Base-by-base conservation (phyloP, 352 stramenopile species). In the Globisporangium cystogenes region DNA sequence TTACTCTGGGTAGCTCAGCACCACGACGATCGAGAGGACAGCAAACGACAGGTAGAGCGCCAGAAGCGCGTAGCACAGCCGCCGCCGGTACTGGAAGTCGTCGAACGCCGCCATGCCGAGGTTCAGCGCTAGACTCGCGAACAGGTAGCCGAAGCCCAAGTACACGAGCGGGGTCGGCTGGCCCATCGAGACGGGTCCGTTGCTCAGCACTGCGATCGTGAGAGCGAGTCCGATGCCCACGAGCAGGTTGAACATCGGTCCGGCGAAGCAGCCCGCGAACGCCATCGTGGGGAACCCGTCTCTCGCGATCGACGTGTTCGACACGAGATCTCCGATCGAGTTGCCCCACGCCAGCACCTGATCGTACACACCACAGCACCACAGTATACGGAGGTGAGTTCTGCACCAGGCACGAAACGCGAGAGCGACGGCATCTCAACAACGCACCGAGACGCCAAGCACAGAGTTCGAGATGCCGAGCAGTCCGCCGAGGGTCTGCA, bases 251-350 rank as follows among this genome's bases (percentile, higher is more conserved):
- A 90, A 90, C 72, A 90, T 87, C 18, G 82, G 82, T 0, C 82
- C 80, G 21, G 79, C 82, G 44, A 93, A 93, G 62, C 82, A 93
- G 21, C 82, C 80, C 18, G 79, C 79, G 36, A 93, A 90, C 8
- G 82, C 80, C 82, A 93, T 93, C 5, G 76, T 87, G 1, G 82
- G 82, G 48, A 90, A 90, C 7, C 82, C 82, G 45, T 90, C 79
- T 14, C 80, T 68, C 7, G 82, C 82, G 48, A 93, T 90, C 0
- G 82, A 76, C 26, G 82, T 89, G 53, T 90, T 87, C 3, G 82
- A 88, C 8, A 90, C 76, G 4, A 93, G 63, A 45, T 90, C 82
- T 2, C 79, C 79, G 27, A 93, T 84, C 1, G 82, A 90, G 50
- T 93, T 93, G 29, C 77, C 80, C 79, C 79, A 90, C 3, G 80